A percentile compares a stretch with the other conserved stretches of the same genome.
Evolutionary conservation across 2,329 filamentous ascomycete species (phyloP).

Genomic region (Xylariaceae sp.): DNA sequence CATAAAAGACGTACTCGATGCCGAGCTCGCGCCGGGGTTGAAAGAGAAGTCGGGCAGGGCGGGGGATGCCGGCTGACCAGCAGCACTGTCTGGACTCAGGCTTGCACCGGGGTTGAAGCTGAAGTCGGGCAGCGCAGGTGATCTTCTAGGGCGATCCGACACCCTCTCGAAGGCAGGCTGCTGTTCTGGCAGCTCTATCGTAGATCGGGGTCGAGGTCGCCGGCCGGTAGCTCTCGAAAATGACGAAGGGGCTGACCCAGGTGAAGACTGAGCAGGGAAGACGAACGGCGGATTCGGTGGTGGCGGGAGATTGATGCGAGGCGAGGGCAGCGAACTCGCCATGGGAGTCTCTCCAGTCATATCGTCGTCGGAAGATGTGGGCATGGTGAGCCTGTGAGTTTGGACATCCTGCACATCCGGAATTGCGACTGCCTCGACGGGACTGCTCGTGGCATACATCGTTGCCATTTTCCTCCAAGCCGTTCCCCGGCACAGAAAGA

Average conservation of each 20-base stretch:
- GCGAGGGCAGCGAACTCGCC: conserved; percentile 26
- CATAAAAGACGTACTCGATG: conserved; percentile 29
- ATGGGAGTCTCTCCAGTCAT: conserved; percentile 11
- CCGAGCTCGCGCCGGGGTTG: conserved; percentile 37
- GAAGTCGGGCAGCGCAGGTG: conserved; percentile 25
- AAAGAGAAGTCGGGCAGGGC: conserved; percentile 49
- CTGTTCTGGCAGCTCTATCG: conserved; percentile 31
- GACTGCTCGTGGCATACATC: conserved; percentile 29
- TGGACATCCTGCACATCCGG: conserved; percentile 14
- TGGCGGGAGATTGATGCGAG: conserved; percentile 33
- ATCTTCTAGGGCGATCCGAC: conserved; percentile 9
- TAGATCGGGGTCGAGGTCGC: conserved; percentile 33
- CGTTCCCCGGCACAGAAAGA: conserved; percentile 24
- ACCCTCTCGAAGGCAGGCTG: conserved; percentile 10
- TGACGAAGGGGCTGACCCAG: conserved; percentile 31
- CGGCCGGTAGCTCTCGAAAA: conserved; percentile 41
- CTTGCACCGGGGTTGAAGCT: conserved; percentile 26
- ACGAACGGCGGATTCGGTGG: conserved; percentile 54
- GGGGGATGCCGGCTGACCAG: conserved; percentile 26
- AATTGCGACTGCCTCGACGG: conserved; percentile 20
- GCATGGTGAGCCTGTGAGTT: conserved; percentile 18
- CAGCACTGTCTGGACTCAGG: conserved; percentile 23
- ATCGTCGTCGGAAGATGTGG: conserved; percentile 22
- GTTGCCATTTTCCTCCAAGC: conserved; percentile 25
- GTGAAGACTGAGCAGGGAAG: conserved; percentile 21